phyloP scores from a whole-genome alignment of 306 rosid genomes.

The Cicer arietinum region DNA sequence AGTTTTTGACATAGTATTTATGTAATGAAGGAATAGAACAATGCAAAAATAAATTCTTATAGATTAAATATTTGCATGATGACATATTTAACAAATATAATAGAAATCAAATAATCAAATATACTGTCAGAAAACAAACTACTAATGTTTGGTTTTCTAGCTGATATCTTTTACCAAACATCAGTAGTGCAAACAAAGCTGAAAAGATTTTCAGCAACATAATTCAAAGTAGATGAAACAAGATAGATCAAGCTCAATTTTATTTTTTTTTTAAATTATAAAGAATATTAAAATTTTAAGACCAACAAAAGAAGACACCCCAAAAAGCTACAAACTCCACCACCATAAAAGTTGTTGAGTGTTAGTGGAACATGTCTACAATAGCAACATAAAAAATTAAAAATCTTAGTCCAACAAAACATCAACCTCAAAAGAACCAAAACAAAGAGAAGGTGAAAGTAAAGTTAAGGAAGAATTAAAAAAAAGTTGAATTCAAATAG shows the following conservation, averaged over 20 bases:
- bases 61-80: background rate
- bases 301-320: background rate
- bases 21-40: background rate
- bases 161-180: background rate
- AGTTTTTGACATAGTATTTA: background rate
- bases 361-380: conserved; percentile 23
- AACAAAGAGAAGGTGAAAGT: background rate
- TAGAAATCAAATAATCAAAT: background rate
- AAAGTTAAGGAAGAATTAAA: background rate
- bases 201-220: background rate
- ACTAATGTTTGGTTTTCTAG: background rate
- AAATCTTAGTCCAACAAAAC: conserved; percentile 24
- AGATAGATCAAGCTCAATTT: conserved; percentile 24
- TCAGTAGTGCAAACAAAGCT: background rate
- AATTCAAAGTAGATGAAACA: conserved; percentile 38
- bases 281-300: background rate
- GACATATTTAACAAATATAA: background rate
- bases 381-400: background rate
- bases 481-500: background rate
- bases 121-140: background rate
- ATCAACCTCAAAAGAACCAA: conserved; percentile 16
- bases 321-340: conserved; percentile 7
- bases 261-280: background rate
- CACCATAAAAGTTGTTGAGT: background rate
- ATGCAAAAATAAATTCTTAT: background rate